Evolutionary conservation across 768 basidiomycete species (phyloP), one percentile per base, ranked within the genome.

Genomic region (Leccinum uliginosum): DNA sequence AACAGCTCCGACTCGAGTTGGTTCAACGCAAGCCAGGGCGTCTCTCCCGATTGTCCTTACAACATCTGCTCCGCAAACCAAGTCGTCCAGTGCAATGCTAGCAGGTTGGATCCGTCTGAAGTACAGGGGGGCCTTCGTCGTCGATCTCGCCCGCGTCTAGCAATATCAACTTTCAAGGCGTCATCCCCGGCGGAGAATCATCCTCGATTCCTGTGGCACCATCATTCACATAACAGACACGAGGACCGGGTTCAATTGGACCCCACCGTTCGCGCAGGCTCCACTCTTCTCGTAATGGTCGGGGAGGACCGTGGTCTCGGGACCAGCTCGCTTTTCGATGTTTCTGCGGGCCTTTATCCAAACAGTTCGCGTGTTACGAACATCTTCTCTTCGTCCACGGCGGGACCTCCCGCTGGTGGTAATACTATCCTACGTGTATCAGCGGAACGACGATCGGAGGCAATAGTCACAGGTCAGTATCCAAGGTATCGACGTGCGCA

Each of bases 401-500:
- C 87, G 12, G 89, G 87, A 3, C 76, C 73, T 54, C 88, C 90
- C 9, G 90, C 90, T 24, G 90, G 90, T 34, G 89, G n/a, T n/a
- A n/a, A 86, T 0, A 74, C 34, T 87, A 86, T 66, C 81, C 85
- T 0, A 90, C 88, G 0, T 77, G 76, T 48, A 70, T 76, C 19
- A 73, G 67, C 6, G 64, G 73, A 27, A 9, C 27, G 21, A 73
- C 71, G 3, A 61, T 56, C 9, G 59, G 62, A 17, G 62, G 69
- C 29, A 59, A 14, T 15, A 45, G 69, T 17, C 59, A 69, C 29
- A 67, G 74, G 59, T 64, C 51, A 56, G 70, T 59, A 49, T 54
- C 45, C 45, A 50, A 32, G 40, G 24, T 23, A 50, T 47, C 29
- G 4, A 14, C 3, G 17, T n/a, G 19, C n/a, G 26, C 54, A 40